Base-by-base conservation (phyloP, 108 stramenopile genomes). In the Nannochloropsis oceanica region DNA sequence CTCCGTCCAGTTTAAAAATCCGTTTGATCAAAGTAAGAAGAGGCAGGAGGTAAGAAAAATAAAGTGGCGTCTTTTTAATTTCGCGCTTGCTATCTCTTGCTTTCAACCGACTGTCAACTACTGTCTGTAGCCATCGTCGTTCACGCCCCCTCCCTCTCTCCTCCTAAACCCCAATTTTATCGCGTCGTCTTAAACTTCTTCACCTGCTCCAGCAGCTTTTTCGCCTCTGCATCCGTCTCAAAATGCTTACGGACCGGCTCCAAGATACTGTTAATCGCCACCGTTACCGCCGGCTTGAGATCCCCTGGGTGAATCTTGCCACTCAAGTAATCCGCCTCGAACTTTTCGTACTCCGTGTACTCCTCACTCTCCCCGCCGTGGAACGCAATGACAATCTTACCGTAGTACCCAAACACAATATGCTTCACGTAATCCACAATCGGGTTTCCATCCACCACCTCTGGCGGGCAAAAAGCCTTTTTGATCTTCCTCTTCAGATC, bases 191-290 rank as follows among this genome's bases (percentile, higher is more conserved):
- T 88, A 89, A 81, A 92, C 34, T 87, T 91, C 87, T 90, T 87
- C n/a, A 99, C 96, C 44, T 93, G 91, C 13, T 90, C 92, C 86
- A 99, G 90, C 26, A 99, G 92, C 79, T 92, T 91, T 84, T 95
- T 95, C 26, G 98, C 95, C 80, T 92, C 93, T 83, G 96, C 93
- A 22, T 85, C 91, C 25, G 92, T 90, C n/a, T 73, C 59, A 84
- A 99, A 99, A 90, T 99, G 99, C 81, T 91, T 90, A 44, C 99
- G 93, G 13, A 99, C 99, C 0, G 99, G 99, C 89, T 97, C 94
- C 79, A 99, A 85, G 59, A 98, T 90, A 59, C 85, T 46, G 89
- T 99, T 98, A 79, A 99, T 86, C 7, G 91, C 94, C 79, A 87
- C 92, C 44, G 97, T 95, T 85, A 97, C 92, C 2, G 93, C 92